Evolutionary conservation across 108 stramenopile species (phyloP), one percentile per base, ranked within the genome.

Genomic region (Conticribra guillardii): DNA sequence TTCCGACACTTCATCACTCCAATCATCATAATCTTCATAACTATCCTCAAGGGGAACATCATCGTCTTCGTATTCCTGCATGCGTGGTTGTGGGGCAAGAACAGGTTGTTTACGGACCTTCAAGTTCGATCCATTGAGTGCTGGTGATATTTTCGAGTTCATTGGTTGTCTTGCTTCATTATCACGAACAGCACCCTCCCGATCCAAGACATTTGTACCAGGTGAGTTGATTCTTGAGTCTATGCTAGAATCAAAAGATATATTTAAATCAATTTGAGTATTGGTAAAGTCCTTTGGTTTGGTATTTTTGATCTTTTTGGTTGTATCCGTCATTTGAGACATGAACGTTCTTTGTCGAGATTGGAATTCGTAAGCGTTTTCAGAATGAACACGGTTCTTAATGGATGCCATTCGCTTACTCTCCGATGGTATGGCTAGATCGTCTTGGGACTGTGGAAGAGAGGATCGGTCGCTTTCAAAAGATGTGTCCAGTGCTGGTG

Each of bases 1-100:
- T 0, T 54, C 71, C 9, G 71, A 72, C 15, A 79, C 78, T 37
- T 79, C 78, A 68, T 79, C 78, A 30, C 60, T 62, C 73, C 73
- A 66, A 50, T 74, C 63, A 58, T 73, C 72, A 65, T 56, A 65
- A 15, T 55, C 55, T 18, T 32, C 62, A 58, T 44, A 33, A 16
- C 30, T 59, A 17, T 54, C 54, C 15, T 48, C 55, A 47, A 17
- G 48, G 18, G 37, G 5, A 11, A 11, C 8, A 9, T 41, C 37
- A 11, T 41, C 37, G 5, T 41, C 37, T 41, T 41, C 37, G n/a
- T n/a, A n/a, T n/a, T n/a, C n/a, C n/a, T n/a, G n/a, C n/a, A n/a
- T n/a, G n/a, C n/a, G n/a, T n/a, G n/a, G n/a, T n/a, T n/a, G n/a
- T n/a, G n/a, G n/a, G n/a, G n/a, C n/a, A n/a, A n/a, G n/a, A n/a